Conservation (phyloP, 345 rosid genomes). For the Laguncularia racemosa region DNA sequence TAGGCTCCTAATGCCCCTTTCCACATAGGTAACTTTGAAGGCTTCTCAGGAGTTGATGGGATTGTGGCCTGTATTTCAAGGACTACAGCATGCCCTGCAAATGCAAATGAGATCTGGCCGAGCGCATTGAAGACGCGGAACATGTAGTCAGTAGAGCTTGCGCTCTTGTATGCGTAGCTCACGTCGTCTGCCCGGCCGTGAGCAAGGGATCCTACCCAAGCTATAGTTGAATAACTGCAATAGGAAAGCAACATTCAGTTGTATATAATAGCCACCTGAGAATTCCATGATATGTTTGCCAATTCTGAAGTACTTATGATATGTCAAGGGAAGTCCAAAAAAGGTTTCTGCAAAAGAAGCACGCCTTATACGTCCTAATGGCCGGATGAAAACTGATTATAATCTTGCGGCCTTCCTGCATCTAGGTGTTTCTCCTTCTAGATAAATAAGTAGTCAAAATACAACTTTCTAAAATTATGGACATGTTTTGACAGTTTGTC, state of each 20-base stretch:
- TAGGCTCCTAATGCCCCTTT: constrained; percentile 79
- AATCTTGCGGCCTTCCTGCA: too few relatives aligned
- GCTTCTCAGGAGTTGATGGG: constrained; percentile 79
- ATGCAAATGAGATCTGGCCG: constrained; percentile 84
- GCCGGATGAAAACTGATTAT: too few relatives aligned
- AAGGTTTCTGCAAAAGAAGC: too few relatives aligned
- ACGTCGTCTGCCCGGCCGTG: constrained; percentile 56
- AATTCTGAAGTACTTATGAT: too few relatives aligned
- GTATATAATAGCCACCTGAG: too few relatives aligned
- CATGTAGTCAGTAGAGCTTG: constrained; percentile 37
- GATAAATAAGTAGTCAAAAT: too few relatives aligned
- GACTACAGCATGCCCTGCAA: constrained; percentile 88
- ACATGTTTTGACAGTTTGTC: too few relatives aligned
- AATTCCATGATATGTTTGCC: too few relatives aligned
- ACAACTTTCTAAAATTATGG: too few relatives aligned
- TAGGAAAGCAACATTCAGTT: neutral
- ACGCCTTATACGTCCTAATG: too few relatives aligned
- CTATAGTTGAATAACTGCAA: constrained; percentile 87
- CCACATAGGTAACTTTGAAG: constrained; percentile 89
- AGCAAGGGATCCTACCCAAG: constrained; percentile 68
- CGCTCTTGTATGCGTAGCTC: constrained; percentile 57
- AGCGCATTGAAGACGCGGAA: constrained; percentile 76
- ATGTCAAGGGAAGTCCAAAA: too few relatives aligned
- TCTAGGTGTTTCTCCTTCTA: too few relatives aligned
- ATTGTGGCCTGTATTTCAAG: constrained; percentile 95